These are phyloP conservation scores for Aureobasidium subglaciale DNA, from an alignment of 2,329 filamentous ascomycete species.

Conservation along the genomic window DNA sequence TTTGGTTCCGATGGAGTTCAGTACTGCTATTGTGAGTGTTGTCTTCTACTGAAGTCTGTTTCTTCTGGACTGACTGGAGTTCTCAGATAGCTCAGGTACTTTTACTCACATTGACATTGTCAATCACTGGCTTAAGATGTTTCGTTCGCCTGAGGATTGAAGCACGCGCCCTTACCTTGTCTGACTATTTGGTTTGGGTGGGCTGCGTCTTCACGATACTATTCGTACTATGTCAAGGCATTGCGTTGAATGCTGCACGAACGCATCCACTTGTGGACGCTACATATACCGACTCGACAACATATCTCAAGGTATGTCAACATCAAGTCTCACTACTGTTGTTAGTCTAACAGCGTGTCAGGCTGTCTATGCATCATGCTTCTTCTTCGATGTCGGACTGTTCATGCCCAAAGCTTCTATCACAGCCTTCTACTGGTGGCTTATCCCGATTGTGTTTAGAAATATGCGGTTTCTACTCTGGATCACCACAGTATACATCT, in stretches of 20 bases:
- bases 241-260: not conserved
- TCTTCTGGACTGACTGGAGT: not conserved
- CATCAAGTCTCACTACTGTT: too few relatives aligned
- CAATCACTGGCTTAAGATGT: slow-evolving; percentile 3
- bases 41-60: not conserved
- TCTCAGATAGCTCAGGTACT: not conserved
- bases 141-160: slow-evolving; percentile 5
- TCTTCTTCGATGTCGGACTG: slow-evolving; percentile 6
- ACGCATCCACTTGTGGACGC: not conserved
- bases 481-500: not conserved
- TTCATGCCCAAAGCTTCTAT: slow-evolving; percentile 9
- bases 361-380: slow-evolving; percentile 6
- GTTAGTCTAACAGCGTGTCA: not conserved
- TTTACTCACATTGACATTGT: not conserved
- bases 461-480: not conserved
- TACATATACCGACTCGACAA: not conserved
- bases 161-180: slow-evolving; percentile 6
- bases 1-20: not conserved
- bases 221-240: not conserved
- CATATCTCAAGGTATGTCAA: slow-evolving; percentile 4
- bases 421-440: slow-evolving; percentile 11
- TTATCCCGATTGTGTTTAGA: not conserved
- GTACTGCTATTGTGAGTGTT: not conserved
- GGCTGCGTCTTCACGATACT: not conserved
- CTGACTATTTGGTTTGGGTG: slow-evolving; percentile 7